Percentiles rank a stretch among this genome's conserved stretches.
These are phyloP conservation scores for Cladophialophora psammophila DNA, from an alignment of 2,329 filamentous ascomycete genomes.

Conservation along the genomic window DNA sequence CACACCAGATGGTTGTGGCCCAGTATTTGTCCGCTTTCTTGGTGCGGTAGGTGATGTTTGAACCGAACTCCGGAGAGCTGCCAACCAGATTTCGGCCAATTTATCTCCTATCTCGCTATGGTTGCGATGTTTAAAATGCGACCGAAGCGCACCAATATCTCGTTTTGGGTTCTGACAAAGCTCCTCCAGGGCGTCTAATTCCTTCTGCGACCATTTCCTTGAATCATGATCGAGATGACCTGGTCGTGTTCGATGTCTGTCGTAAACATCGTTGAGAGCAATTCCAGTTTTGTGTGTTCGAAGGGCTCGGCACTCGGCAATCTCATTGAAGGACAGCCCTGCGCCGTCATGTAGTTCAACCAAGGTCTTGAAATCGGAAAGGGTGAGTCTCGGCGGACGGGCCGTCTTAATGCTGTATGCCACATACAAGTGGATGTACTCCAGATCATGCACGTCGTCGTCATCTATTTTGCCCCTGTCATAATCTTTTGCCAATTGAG, in stretches of 20 bases:
- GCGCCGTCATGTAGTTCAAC: conserved; percentile 39
- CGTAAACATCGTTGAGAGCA: conserved; percentile 33
- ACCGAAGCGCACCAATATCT: conserved; percentile 25
- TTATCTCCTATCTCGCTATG: conserved; percentile 36
- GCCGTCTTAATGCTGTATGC: conserved; percentile 10
- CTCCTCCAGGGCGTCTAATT: conserved; percentile 24
- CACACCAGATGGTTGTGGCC: background rate
- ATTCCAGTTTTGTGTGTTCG: conserved; percentile 29
- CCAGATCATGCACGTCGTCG: conserved; percentile 37
- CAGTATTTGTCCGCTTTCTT: background rate
- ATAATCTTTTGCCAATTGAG: conserved; percentile 24
- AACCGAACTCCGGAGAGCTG: conserved; percentile 5
- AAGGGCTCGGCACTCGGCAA: conserved; percentile 30
- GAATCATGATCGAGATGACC: background rate
- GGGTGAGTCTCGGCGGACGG: conserved; percentile 23
- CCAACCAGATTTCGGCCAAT: conserved; percentile 37
- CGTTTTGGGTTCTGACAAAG: conserved; percentile 26
- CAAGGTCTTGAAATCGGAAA: conserved; percentile 36
- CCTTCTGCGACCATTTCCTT: conserved; percentile 32
- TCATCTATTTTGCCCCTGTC: conserved; percentile 20
- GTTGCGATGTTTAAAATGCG: conserved; percentile 21
- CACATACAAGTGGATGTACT: conserved; percentile 33
- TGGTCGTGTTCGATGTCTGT: conserved; percentile 29
- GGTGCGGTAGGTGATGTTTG: background rate
- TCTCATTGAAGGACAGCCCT: conserved; percentile 38